Evolutionary conservation across 2,329 filamentous ascomycete species (phyloP).

Genomic region (Paramyrothecium roridum): DNA sequence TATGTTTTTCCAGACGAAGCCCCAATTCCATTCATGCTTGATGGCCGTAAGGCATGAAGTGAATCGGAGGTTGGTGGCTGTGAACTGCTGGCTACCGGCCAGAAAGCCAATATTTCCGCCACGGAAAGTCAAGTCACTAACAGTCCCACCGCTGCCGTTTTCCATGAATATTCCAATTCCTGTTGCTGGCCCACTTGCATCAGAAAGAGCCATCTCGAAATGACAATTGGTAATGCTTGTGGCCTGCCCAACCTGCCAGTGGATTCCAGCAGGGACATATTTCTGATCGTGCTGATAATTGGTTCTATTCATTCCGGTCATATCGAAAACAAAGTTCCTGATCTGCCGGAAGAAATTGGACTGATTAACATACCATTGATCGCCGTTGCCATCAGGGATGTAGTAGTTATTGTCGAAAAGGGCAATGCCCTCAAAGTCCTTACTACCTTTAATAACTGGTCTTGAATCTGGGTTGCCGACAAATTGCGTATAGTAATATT

Average conservation of each 20-base stretch:
- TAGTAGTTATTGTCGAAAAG: slow-evolving; percentile 67
- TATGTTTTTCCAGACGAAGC: slow-evolving; percentile 58
- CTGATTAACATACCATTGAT: slow-evolving; percentile 63
- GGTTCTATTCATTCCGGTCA: slow-evolving; percentile 43
- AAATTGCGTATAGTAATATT: slow-evolving; percentile 75
- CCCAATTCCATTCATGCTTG: slow-evolving; percentile 68
- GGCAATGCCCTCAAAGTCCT: slow-evolving; percentile 63
- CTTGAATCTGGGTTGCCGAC: slow-evolving; percentile 63
- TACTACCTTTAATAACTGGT: slow-evolving; percentile 49
- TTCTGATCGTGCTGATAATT: slow-evolving; percentile 23
- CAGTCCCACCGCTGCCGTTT: slow-evolving; percentile 56
- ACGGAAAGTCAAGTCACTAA: slow-evolving; percentile 38
- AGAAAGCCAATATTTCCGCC: slow-evolving; percentile 48
- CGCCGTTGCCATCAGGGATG: slow-evolving; percentile 53
- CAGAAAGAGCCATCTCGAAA: slow-evolving; percentile 43
- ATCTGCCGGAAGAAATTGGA: slow-evolving; percentile 61
- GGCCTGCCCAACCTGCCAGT: slow-evolving; percentile 60
- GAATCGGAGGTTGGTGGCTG: slow-evolving; percentile 60
- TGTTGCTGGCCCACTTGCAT: slow-evolving; percentile 40
- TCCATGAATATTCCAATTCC: slow-evolving; percentile 61
- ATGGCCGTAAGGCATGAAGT: slow-evolving; percentile 60
- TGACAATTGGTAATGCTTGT: slow-evolving; percentile 57
- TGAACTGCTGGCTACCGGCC: slow-evolving; percentile 67
- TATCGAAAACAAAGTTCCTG: slow-evolving; percentile 56
- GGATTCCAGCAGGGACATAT: slow-evolving; percentile 44